Percentiles rank a stretch among this genome's conserved stretches.
These are phyloP conservation scores for Tolypocladium nubicola DNA, from an alignment of 2,329 filamentous ascomycete species.

Conservation along the genomic window DNA sequence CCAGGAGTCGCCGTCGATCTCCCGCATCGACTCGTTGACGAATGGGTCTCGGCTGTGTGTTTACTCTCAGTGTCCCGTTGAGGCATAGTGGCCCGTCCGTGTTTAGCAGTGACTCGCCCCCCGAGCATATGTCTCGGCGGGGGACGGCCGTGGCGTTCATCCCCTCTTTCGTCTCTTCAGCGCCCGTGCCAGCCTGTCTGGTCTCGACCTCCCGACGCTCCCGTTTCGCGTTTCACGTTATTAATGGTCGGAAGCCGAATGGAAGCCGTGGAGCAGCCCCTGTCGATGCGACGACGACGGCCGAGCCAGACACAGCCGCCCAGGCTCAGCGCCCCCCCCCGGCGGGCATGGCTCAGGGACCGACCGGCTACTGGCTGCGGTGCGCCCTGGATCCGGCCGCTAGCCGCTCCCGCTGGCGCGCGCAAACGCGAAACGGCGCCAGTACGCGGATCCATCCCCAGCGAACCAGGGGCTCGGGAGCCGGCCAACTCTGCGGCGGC, in stretches of 20 bases:
- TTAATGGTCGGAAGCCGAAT: too few species aligned
- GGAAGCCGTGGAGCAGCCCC: not conserved
- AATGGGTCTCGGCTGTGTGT: too few species aligned
- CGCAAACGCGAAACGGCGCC: slow-evolving; percentile 1
- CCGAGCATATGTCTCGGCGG: not conserved
- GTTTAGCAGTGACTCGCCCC: too few species aligned
- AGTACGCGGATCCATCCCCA: not conserved
- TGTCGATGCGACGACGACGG: not conserved
- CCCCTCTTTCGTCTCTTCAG: not conserved
- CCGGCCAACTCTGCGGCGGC: not conserved
- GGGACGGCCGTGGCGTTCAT: not conserved
- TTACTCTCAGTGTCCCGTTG: too few species aligned
- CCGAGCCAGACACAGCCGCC: not conserved
- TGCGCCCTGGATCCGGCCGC: not conserved
- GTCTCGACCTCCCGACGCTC: too few species aligned
- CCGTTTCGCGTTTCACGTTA: too few species aligned
- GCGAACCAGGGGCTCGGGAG: not conserved
- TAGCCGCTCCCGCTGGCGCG: not conserved
- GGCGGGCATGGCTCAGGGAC: not conserved
- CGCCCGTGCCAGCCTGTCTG: not conserved
- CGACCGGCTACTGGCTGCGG: not conserved
- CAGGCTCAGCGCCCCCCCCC: not conserved
- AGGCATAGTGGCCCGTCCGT: too few species aligned
- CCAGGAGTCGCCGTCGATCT: too few species aligned
- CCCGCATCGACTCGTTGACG: too few species aligned